Evolutionary conservation across 2,329 filamentous ascomycete species (phyloP).

Genomic region (Venturiaceae sp.): DNA sequence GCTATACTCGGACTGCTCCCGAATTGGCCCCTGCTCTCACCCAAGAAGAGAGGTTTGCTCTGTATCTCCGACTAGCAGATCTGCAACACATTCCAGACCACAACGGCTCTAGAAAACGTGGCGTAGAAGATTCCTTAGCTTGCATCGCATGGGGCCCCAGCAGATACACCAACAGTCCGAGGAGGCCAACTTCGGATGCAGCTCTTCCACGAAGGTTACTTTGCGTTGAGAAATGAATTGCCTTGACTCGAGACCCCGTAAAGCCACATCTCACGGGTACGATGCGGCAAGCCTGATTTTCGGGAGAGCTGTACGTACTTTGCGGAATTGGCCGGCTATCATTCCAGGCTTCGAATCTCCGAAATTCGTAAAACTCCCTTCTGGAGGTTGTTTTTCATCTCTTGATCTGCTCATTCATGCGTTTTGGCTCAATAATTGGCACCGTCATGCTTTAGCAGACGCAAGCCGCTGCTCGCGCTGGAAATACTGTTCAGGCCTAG

Average conservation of each 20-base stretch:
- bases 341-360: background rate
- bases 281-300: too few species aligned
- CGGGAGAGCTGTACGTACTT: too few species aligned
- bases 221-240: too few species aligned
- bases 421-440: background rate
- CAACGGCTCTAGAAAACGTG: background rate
- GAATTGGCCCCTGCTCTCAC: too few species aligned
- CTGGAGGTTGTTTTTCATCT: background rate
- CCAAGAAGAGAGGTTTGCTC: too few species aligned
- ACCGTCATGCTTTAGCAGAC: background rate
- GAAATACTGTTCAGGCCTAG: background rate
- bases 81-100: background rate
- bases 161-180: background rate
- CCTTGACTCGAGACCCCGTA: too few species aligned
- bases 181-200: background rate
- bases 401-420: background rate
- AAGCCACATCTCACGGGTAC: too few species aligned
- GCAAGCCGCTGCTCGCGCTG: background rate
- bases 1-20: background rate
- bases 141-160: background rate
- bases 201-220: background rate
- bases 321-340: background rate
- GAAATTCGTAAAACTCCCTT: background rate
- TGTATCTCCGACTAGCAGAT: background rate
- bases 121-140: background rate